A percentile compares a stretch with the other conserved stretches of the same genome.
Evolutionary conservation across 768 basidiomycete species (phyloP).

Genomic region (Lepiota brunneoincarnata): DNA sequence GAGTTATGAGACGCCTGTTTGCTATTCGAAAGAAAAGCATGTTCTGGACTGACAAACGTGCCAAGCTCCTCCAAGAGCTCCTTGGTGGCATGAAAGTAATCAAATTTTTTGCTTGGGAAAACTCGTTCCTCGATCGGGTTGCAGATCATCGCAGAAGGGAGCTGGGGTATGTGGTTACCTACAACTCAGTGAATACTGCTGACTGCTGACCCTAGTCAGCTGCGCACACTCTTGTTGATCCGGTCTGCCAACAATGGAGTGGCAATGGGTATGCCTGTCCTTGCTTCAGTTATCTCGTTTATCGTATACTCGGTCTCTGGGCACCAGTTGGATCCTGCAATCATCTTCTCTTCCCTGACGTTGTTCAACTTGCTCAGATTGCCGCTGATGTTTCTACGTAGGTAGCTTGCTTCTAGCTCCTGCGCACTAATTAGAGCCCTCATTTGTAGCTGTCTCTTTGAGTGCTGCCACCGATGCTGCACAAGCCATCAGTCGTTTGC

Average conservation of each 20-base stretch:
- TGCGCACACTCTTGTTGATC: slow-evolving; percentile 64
- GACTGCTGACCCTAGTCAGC: slow-evolving; percentile 39
- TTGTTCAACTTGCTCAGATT: slow-evolving; percentile 82
- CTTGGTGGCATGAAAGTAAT: slow-evolving; percentile 88
- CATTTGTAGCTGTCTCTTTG: slow-evolving; percentile 56
- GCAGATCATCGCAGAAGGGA: slow-evolving; percentile 69
- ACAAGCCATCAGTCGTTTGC: slow-evolving; percentile 76
- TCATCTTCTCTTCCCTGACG: slow-evolving; percentile 81
- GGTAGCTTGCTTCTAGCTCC: slow-evolving; percentile 18
- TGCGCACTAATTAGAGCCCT: slow-evolving; percentile 8
- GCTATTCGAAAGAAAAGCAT: slow-evolving; percentile 68
- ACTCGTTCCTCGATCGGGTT: slow-evolving; percentile 74
- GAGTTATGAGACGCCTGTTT: slow-evolving; percentile 73
- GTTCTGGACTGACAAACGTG: slow-evolving; percentile 88
- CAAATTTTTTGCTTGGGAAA: slow-evolving; percentile 91
- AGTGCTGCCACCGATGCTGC: slow-evolving; percentile 81
- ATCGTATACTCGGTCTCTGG: slow-evolving; percentile 76
- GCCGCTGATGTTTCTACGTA: slow-evolving; percentile 74
- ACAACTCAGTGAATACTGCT: neutral
- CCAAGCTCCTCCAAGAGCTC: slow-evolving; percentile 86
- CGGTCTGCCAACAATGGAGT: slow-evolving; percentile 68
- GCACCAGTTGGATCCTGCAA: slow-evolving; percentile 63
- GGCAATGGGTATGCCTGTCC: slow-evolving; percentile 66
- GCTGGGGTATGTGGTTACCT: slow-evolving; percentile 46
- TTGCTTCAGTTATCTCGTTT: slow-evolving; percentile 77